Percentiles rank a stretch among this genome's conserved stretches.
These are phyloP conservation scores for Saturnispora sekii DNA, from an alignment of 805 yeast genomes.

Conservation along the genomic window DNA sequence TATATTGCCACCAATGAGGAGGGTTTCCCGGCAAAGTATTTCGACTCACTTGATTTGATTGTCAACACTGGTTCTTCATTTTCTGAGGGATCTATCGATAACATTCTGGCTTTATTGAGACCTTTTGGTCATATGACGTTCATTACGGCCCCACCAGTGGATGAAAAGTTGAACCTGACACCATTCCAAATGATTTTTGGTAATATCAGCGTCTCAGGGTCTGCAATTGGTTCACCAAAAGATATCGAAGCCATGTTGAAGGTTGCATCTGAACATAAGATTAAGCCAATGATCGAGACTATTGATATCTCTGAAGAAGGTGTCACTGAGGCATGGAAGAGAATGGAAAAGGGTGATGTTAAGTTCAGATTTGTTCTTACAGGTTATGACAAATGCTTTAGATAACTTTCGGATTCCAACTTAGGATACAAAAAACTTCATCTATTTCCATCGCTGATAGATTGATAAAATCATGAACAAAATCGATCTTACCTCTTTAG, in stretches of 20 bases:
- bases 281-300: conserved; percentile 43
- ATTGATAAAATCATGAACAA: too few species aligned
- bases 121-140: conserved; percentile 26
- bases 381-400: conserved; percentile 31
- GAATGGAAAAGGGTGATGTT: conserved; percentile 39
- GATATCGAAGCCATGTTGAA: conserved; percentile 39
- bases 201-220: conserved; percentile 25
- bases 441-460: too few species aligned
- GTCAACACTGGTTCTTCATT: conserved; percentile 40
- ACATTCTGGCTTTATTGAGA: conserved; percentile 21
- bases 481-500: too few species aligned
- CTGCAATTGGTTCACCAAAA: conserved; percentile 33
- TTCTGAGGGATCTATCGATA: conserved; percentile 20
- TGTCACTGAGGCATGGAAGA: conserved; percentile 34
- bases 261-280: conserved; percentile 35
- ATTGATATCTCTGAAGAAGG: conserved; percentile 35
- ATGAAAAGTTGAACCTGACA: conserved; percentile 22
- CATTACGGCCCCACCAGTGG: conserved; percentile 30
- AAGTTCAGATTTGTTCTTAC: conserved; percentile 45
- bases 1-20: conserved; percentile 45
- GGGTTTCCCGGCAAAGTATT: conserved; percentile 30
- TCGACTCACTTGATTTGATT: conserved; percentile 35
- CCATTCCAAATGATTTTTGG: conserved; percentile 29
- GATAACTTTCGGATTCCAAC: background rate
- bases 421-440: too few species aligned